Evolutionary conservation across 1,284 basidiomycete genomes (phyloP).

Genomic region (Microbotryum intermedium): DNA sequence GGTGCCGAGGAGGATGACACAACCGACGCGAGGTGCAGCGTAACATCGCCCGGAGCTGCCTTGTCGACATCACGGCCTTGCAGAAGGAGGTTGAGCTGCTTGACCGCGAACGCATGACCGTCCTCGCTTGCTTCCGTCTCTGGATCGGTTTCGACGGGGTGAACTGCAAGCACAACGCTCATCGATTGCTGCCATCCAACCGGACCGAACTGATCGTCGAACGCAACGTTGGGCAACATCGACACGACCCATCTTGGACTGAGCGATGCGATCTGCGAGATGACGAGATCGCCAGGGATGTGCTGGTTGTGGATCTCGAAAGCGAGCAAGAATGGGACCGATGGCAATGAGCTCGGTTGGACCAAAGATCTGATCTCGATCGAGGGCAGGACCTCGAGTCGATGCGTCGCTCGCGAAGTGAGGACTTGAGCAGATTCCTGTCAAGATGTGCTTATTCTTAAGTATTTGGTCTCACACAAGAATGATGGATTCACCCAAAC

Average conservation of each 20-base stretch:
- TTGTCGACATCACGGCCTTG: slow-evolving; percentile 1
- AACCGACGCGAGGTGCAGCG: no score
- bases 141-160: background rate
- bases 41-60: background rate
- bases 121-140: background rate
- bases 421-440: slow-evolving; percentile 2
- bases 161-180: slow-evolving; percentile 1
- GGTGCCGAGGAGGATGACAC: no score
- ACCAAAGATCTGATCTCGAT: slow-evolving; percentile 7
- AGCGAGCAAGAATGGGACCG: slow-evolving; percentile 1
- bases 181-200: slow-evolving; percentile 13
- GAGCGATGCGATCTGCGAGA: slow-evolving; percentile 13
- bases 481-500: background rate
- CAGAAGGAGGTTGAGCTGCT: slow-evolving; percentile 17
- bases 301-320: slow-evolving; percentile 22
- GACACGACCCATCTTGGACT: slow-evolving; percentile 12
- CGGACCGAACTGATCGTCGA: background rate
- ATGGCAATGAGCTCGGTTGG: background rate
- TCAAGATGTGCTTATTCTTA: background rate
- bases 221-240: background rate
- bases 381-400: slow-evolving; percentile 21
- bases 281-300: slow-evolving; percentile 15
- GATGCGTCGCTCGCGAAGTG: slow-evolving; percentile 1
- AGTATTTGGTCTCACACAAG: background rate
- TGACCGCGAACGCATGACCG: background rate